Evolutionary conservation across 2,329 filamentous ascomycete species (phyloP).

Genomic region (Seiridium unicorne): DNA sequence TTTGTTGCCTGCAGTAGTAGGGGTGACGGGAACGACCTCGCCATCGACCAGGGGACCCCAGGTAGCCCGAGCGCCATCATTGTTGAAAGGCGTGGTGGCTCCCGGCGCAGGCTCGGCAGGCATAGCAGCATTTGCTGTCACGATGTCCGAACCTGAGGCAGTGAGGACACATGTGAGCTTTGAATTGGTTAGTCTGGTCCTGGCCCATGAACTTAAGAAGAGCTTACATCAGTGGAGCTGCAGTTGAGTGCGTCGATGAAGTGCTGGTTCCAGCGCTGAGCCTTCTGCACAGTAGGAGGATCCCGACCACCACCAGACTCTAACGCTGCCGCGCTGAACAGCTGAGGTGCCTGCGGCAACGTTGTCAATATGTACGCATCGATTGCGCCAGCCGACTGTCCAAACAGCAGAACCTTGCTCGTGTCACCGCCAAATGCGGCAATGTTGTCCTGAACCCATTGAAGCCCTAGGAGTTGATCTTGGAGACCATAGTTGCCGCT

Average conservation of each 20-base stretch:
- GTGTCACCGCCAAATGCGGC: slow-evolving; percentile 41
- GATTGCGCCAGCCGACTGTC: slow-evolving; percentile 24
- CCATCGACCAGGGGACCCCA: slow-evolving; percentile 24
- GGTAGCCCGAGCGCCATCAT: slow-evolving; percentile 14
- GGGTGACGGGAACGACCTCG: slow-evolving; percentile 19
- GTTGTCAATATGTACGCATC: slow-evolving; percentile 23
- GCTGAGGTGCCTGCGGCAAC: slow-evolving; percentile 19
- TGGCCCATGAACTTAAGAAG: neutral
- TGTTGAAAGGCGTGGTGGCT: slow-evolving; percentile 12
- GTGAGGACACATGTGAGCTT: slow-evolving; percentile 16
- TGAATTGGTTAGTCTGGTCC: neutral
- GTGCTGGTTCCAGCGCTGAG: slow-evolving; percentile 14
- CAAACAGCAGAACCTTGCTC: slow-evolving; percentile 23
- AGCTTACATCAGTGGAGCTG: slow-evolving; percentile 17
- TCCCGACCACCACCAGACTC: slow-evolving; percentile 23
- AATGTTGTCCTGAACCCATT: slow-evolving; percentile 50
- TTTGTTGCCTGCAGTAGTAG: slow-evolving; percentile 18
- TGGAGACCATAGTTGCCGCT: slow-evolving; percentile 49
- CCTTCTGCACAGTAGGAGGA: slow-evolving; percentile 15
- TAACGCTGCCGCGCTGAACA: slow-evolving; percentile 21
- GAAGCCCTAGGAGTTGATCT: slow-evolving; percentile 46
- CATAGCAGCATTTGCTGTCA: slow-evolving; percentile 11
- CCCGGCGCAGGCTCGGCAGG: slow-evolving; percentile 8
- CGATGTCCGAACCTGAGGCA: slow-evolving; percentile 9
- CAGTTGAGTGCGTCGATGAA: slow-evolving; percentile 22